Conservation (phyloP, 306 rosid species). For the Leucaena leucocephala region DNA sequence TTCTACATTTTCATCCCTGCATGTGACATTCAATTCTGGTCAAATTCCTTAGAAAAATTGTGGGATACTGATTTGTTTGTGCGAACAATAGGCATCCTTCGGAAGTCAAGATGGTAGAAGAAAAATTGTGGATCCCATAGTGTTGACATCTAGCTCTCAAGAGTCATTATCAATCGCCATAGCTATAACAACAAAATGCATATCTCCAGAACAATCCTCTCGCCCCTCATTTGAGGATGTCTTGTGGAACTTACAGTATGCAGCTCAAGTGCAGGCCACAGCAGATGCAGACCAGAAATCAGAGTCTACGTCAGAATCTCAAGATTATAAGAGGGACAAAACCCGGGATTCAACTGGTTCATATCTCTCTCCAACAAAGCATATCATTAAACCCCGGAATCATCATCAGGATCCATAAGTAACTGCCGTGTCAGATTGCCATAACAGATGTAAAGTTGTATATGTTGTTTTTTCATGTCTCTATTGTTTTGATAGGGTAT, state of each 20-base stretch:
- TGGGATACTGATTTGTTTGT: conserved; percentile 11
- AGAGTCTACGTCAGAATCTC: conserved; percentile 51
- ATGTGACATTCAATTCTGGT: neutral
- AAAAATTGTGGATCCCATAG: conserved; percentile 75
- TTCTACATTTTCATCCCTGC: neutral
- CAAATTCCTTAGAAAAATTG: neutral
- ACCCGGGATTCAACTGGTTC: conserved; percentile 14
- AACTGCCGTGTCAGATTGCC: conserved; percentile 17
- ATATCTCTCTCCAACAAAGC: conserved; percentile 18
- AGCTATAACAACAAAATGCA: conserved; percentile 76
- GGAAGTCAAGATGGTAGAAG: conserved; percentile 76
- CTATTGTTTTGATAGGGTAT: conserved; percentile 17
- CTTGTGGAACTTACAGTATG: conserved; percentile 80
- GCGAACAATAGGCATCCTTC: conserved; percentile 72
- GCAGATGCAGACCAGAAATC: conserved; percentile 79
- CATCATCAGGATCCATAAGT: conserved; percentile 1
- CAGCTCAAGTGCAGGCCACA: conserved; percentile 86
- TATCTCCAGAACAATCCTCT: conserved; percentile 53
- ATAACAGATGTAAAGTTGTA: conserved; percentile 42
- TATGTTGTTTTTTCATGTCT: conserved; percentile 37
- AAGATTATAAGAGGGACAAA: conserved; percentile 23
- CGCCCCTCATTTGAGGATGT: conserved; percentile 88
- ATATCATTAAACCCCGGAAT: conserved; percentile 3
- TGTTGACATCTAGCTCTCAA: conserved; percentile 71
- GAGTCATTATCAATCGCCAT: conserved; percentile 75